These are phyloP conservation scores for Hymenoscyphus occultus DNA, from an alignment of 2,329 filamentous ascomycete species.

Conservation along the genomic window DNA sequence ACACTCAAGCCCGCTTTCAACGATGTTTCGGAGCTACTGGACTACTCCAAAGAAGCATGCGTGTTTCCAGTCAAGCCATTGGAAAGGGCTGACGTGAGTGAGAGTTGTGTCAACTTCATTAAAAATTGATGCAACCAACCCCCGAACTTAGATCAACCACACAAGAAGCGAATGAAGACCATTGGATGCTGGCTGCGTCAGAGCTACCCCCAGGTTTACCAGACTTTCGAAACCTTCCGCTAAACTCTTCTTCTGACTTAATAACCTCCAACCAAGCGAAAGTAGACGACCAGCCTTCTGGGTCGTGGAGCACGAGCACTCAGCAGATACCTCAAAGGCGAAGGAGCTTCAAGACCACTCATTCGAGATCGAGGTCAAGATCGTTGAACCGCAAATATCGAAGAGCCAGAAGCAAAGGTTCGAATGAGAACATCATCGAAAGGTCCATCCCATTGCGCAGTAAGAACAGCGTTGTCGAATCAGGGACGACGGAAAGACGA, in stretches of 20 bases:
- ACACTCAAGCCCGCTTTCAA: neutral
- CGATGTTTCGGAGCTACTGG: neutral
- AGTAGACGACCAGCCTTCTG: neutral
- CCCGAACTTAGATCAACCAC: neutral
- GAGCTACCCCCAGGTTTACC: neutral
- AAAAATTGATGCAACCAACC: neutral
- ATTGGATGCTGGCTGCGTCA: neutral
- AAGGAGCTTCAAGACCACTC: neutral
- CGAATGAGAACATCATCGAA: neutral
- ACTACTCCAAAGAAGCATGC: neutral
- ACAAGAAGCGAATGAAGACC: neutral
- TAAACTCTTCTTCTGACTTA: neutral
- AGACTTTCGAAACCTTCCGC: neutral
- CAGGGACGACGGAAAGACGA: no score
- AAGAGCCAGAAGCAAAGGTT: neutral
- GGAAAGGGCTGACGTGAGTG: neutral
- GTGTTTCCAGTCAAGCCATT: neutral
- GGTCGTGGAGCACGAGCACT: neutral
- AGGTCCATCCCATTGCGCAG: no score
- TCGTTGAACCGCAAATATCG: no score
- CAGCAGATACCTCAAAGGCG: neutral
- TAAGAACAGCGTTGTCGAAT: no score
- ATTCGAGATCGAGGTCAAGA: neutral
- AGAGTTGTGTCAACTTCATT: neutral
- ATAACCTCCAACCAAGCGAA: neutral